Evolutionary conservation across 192 early-diverging fungal genomes (phyloP).

Genomic region (Podila epigama): DNA sequence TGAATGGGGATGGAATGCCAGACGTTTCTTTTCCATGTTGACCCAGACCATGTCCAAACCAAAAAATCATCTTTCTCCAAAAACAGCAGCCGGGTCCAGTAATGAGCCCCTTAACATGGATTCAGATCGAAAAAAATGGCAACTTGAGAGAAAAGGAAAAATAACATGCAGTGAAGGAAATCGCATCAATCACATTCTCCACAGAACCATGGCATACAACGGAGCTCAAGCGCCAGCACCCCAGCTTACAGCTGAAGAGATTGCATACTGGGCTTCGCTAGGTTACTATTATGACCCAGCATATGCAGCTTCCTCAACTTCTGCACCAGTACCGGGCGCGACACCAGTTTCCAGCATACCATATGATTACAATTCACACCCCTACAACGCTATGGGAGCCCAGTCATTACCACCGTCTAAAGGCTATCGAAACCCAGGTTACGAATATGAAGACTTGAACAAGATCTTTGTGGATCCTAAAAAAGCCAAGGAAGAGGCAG

Average conservation of each 20-base stretch:
- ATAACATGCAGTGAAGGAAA: not conserved
- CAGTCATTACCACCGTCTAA: slow-evolving; percentile 16
- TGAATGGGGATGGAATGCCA: too few species aligned
- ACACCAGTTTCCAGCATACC: slow-evolving; percentile 1
- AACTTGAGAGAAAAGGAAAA: not conserved
- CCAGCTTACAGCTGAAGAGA: slow-evolving; percentile 35
- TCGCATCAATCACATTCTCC: too few species aligned
- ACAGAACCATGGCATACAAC: not conserved
- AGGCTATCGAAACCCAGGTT: not conserved
- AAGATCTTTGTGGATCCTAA: slow-evolving; percentile 45
- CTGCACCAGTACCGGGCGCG: not conserved
- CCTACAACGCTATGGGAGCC: not conserved
- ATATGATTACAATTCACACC: slow-evolving; percentile 16
- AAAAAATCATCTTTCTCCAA: too few species aligned
- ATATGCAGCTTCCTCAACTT: not conserved
- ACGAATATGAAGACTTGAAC: slow-evolving; percentile 40
- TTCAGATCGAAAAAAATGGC: too few species aligned
- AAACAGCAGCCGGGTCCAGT: too few species aligned
- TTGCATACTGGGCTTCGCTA: slow-evolving; percentile 46
- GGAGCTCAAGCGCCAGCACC: slow-evolving; percentile 5
- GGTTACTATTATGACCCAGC: slow-evolving; percentile 37
- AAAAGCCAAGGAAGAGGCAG: slow-evolving; percentile 37
- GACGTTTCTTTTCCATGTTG: too few species aligned
- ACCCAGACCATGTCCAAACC: too few species aligned
- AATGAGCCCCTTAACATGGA: too few species aligned